Evolutionary conservation across 2,329 filamentous ascomycete species (phyloP), one percentile per base, ranked within the genome.

Genomic region (Chrysosporium queenslandicum): DNA sequence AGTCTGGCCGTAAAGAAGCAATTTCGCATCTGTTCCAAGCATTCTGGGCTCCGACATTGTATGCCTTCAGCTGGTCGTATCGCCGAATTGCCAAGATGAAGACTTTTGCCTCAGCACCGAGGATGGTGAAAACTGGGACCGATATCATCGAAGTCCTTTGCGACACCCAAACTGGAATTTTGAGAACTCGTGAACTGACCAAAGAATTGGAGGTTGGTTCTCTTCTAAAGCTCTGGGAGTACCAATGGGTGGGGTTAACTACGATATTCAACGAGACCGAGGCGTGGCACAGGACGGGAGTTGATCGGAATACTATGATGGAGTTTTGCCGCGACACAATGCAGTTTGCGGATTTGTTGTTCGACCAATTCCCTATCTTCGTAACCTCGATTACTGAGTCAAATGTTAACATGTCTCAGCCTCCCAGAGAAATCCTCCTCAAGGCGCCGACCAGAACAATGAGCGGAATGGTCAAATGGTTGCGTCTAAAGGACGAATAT

Each of bases 261-360:
- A 83, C 85, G 52, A 86, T 91, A 14, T 96, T 96, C 62, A 76
- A 81, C 39, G 82, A 84, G 55, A 94, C 90, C 2, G 89, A 95
- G 64, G 72, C 74, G 9, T 98, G 92, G 92, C 88, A 87, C 58
- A 73, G 80, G 20, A 66, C 71, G 43, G 68, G 72, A 3, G 81
- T 87, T 54, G 83, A 91, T 47, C 92, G 88, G 64, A 70, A 75
- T 18, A 75, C 80, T 50, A 90, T 98, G 87, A 84, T 89, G 61
- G 83, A 95, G 53, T 96, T 97, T 62, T 96, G 90, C 64, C 83
- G 92, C 58, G 88, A 95, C 64, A 86, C 87, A 12, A 98, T 98
- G 80, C 88, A 97, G 61, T 86, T 95, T 63, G 90, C 91, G 0
- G 87, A 94, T 63, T 78, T 80, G 32, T 77, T 95, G 1, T 86